Evolutionary conservation across 139 green algal genomes (phyloP).

Genomic region (Astrephomene gubernaculifera): DNA sequence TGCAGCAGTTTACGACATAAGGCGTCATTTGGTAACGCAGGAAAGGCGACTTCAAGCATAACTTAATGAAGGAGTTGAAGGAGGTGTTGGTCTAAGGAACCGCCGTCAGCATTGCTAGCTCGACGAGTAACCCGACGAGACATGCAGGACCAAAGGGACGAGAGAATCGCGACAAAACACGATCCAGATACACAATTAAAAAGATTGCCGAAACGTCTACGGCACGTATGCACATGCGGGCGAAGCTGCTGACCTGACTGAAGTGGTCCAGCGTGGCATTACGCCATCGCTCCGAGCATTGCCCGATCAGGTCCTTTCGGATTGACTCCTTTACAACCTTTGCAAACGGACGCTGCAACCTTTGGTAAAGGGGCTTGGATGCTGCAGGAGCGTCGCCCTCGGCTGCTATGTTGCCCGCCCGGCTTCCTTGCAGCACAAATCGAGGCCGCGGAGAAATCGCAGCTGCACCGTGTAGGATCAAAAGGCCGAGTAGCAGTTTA

Average conservation of each 20-base stretch:
- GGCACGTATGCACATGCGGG: neutral
- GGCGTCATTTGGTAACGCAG: too few species aligned
- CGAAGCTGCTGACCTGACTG: constrained; percentile 39
- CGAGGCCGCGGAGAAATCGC: neutral
- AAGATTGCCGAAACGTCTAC: neutral
- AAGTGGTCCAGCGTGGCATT: constrained; percentile 83
- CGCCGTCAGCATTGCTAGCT: too few species aligned
- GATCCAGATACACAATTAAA: too few species aligned
- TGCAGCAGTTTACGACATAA: too few species aligned
- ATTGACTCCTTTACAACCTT: neutral
- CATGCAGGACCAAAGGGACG: too few species aligned
- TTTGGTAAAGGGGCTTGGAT: neutral
- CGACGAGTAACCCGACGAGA: too few species aligned
- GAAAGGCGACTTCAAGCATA: neutral
- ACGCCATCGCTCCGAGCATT: constrained; percentile 66
- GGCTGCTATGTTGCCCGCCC: too few species aligned
- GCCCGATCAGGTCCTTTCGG: constrained; percentile 42
- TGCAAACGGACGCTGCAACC: constrained; percentile 1
- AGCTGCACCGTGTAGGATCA: too few species aligned
- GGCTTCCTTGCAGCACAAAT: neutral
- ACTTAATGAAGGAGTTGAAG: too few species aligned
- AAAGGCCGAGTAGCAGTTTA: too few species aligned
- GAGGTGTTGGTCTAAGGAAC: too few species aligned
- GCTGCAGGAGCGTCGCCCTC: neutral
- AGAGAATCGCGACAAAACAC: too few species aligned